Base-by-base conservation (phyloP, 208 protist species). In the Crithidia expoeki region DNA sequence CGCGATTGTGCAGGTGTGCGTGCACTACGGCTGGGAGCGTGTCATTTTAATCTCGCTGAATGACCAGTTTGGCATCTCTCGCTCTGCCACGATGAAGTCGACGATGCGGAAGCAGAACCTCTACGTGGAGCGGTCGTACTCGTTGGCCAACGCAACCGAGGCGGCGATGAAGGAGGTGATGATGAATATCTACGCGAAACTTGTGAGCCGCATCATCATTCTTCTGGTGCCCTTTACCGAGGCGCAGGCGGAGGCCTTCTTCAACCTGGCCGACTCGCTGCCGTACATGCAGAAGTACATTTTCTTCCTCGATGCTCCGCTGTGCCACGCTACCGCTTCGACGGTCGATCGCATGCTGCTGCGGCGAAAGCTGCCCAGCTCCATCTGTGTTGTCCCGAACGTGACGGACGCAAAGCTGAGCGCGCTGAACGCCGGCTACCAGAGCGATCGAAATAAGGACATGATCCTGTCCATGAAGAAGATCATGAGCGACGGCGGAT, bases 1-100 rank as follows among this genome's bases (percentile, higher is more conserved):
- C 57, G 85, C 83, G 40, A 84, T 86, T 64, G 79, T 77, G 9
- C 85, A 93, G 42, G 52, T 93, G 25, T 93, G 85, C 68, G 50
- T 60, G 3, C 79, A 92, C 63, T 94, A 93, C 67, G 78, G 68
- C 16, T 96, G 91, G 89, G 87, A 96, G 68, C 84, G 88, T 33
- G 88, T 93, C n/a, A 83, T 93, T 47, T 70, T 96, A 40, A 62
- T 96, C 59, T 74, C 79, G 0, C 64, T 79, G 0, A 81, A 80
- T 30, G 86, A 93, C 70, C 77, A 81, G 51, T 86, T 91, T 64
- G 91, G 86, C 58, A 59, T 56, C 58, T 77, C 79, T 6, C 74
- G 77, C 11, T n/a, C 79, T n/a, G 17, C 79, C 19, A 73, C 80
- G 23, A 82, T 93, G 68, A 30, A 60, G 28, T 69, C 55, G 25